Conservation (phyloP, 306 rosid species). For the Rosa lucieae region DNA sequence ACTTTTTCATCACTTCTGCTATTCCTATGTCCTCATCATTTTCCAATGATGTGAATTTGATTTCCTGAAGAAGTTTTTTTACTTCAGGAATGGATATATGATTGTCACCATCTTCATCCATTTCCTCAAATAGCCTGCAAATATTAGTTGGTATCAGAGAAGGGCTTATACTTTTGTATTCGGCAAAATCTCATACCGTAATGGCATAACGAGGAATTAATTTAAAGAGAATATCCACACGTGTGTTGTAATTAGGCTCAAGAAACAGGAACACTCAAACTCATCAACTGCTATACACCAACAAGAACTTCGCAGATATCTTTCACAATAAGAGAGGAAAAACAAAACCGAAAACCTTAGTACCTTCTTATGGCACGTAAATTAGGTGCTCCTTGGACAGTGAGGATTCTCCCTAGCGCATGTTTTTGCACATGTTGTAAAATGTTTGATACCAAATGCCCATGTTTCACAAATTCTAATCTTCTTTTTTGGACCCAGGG, state of each 20-base stretch:
- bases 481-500: slow-evolving; percentile 27
- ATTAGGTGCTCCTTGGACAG: slow-evolving; percentile 20
- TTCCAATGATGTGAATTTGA: slow-evolving; percentile 24
- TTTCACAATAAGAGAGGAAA: background rate
- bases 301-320: background rate
- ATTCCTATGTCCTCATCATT: slow-evolving; percentile 38
- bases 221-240: background rate
- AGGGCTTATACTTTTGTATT: background rate
- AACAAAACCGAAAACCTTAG: background rate
- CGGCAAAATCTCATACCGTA: background rate
- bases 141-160: background rate
- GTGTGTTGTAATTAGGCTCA: background rate
- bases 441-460: slow-evolving; percentile 9
- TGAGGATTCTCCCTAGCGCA: slow-evolving; percentile 21
- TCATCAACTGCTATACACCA: background rate
- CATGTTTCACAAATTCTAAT: slow-evolving; percentile 22
- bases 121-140: slow-evolving; percentile 50
- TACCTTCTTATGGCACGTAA: slow-evolving; percentile 16
- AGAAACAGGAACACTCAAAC: background rate
- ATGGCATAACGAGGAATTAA: background rate
- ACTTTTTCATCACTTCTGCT: slow-evolving; percentile 39
- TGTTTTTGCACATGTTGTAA: slow-evolving; percentile 19
- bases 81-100: slow-evolving; percentile 41
- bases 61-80: slow-evolving; percentile 36
- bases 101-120: slow-evolving; percentile 40